Evolutionary conservation across 2,329 filamentous ascomycete genomes (phyloP), one percentile per base, ranked within the genome.

Genomic region (Pseudofabraea citricarpa): DNA sequence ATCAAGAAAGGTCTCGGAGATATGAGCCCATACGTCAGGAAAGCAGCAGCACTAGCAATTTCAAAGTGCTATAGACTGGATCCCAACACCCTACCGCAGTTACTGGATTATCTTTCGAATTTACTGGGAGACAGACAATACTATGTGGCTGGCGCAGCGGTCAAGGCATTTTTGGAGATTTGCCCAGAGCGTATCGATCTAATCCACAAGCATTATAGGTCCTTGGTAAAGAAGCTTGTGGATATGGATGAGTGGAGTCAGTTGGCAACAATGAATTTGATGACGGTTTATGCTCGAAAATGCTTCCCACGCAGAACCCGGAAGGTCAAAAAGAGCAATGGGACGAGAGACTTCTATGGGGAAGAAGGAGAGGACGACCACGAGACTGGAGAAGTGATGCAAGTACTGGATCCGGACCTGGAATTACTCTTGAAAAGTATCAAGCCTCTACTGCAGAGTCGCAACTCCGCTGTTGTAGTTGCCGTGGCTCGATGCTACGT

Each of bases 241-340:
- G 93, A 98, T 61, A 98, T 98, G 93, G 93, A 98, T 59, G 93
- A 98, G 67, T 98, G 93, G 93, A 87, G 90, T 32, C 93, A 98
- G 66, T 65, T 97, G 42, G 85, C 89, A 2, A 87, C 87, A 3
- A 61, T 98, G 54, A 78, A 82, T 29, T 71, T 98, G 51, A 83
- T 97, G 79, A 84, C 86, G 2, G 71, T 82, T 18, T 98, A 98
- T 63, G 82, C 87, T 2, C 80, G 93, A 43, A 86, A 79, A 60
- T 96, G 89, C 63, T 98, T 98, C 55, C 90, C 93, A 0, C 74
- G 75, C 43, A 76, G 77, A 60, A 85, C 72, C 7, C 72, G 72
- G 51, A 81, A 73, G 52, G 67, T 75, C 2, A 79, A 72, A 32
- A 81, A 70, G 55, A 68, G 43, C 45, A 61, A 60, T 53, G 57